phyloP scores from a whole-genome alignment of 1,284 basidiomycete species.

The Heliocybe sulcata region DNA sequence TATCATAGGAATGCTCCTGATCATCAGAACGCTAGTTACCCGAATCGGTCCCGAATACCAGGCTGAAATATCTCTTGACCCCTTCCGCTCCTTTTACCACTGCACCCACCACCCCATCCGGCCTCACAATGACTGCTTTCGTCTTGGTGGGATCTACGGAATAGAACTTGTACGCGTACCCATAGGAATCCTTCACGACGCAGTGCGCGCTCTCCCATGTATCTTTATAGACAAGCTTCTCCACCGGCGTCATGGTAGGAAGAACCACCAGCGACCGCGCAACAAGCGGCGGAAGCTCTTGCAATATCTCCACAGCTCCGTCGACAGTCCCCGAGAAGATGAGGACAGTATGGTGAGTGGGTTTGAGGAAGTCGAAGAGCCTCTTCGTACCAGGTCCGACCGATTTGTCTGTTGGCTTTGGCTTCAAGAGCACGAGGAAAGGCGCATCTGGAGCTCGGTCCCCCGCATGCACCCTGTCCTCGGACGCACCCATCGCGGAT shows the following conservation, averaged over 20 bases:
- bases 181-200: neutral
- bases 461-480: neutral
- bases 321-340: neutral
- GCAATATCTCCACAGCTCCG: neutral
- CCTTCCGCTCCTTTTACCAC: constrained; percentile 21
- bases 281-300: neutral
- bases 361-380: constrained; percentile 2
- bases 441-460: constrained; percentile 6
- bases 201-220: neutral
- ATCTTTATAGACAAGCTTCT: neutral
- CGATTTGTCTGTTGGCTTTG: neutral
- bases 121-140: constrained; percentile 23
- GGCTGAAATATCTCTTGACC: constrained; percentile 16
- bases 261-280: neutral
- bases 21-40: neutral
- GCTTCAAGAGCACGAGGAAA: neutral
- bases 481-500: neutral
- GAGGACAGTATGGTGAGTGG: constrained; percentile 3
- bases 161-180: constrained; percentile 14
- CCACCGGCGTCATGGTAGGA: neutral
- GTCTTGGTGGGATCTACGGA: constrained; percentile 7
- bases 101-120: constrained; percentile 30
- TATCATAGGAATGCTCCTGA: neutral
- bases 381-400: neutral
- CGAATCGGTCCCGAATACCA: neutral